Conservation (phyloP, 371 early-diverging fungal genomes). For the Apophysomyces trapeziformis region DNA sequence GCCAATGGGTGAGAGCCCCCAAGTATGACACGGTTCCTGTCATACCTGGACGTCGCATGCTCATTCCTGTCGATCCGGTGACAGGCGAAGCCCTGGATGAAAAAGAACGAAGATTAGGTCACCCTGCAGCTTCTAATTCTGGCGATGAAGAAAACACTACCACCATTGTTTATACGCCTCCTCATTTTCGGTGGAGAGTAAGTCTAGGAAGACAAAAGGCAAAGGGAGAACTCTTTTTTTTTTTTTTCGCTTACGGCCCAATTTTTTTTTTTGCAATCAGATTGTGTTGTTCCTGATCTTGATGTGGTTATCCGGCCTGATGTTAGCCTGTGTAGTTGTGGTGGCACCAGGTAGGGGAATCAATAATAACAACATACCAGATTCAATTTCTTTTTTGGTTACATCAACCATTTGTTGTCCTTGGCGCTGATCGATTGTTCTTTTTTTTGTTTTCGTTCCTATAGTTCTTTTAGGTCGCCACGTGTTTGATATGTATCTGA, state of each 20-base stretch:
- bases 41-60: constrained; percentile 59
- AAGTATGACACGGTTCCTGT: constrained; percentile 64
- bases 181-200: constrained; percentile 36
- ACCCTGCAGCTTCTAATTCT: constrained; percentile 49
- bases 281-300: constrained; percentile 40
- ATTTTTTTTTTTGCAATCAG: not conserved
- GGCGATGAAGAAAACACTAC: constrained; percentile 40
- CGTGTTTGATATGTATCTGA: constrained; percentile 33
- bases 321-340: constrained; percentile 45
- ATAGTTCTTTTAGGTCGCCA: constrained; percentile 56
- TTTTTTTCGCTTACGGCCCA: too few relatives aligned
- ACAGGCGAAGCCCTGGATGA: constrained; percentile 56
- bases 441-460: not conserved
- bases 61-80: constrained; percentile 64
- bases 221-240: too few relatives aligned
- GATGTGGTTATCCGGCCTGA: constrained; percentile 55
- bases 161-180: constrained; percentile 65
- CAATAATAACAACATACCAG: constrained; percentile 24
- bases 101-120: constrained; percentile 47
- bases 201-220: not conserved
- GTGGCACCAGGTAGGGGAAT: constrained; percentile 44
- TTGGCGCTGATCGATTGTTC: not conserved
- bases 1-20: constrained; percentile 64
- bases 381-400: not conserved
- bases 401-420: not conserved